Evolutionary conservation across 768 basidiomycete genomes (phyloP).

Genomic region (Lepiota brunneoincarnata): DNA sequence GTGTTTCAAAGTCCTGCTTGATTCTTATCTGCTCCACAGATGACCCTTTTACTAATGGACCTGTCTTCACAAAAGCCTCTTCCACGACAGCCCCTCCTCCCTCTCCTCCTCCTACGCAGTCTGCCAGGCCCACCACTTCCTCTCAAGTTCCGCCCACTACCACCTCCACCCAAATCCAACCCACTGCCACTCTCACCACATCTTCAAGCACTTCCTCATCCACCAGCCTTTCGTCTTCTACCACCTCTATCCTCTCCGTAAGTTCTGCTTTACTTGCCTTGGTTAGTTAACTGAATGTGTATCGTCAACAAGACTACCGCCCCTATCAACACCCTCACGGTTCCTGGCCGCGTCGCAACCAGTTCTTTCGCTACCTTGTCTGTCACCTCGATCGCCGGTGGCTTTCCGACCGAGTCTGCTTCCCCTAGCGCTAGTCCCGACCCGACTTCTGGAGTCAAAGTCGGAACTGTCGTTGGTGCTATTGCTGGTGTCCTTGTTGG

Average conservation of each 20-base stretch:
- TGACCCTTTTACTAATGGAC: not conserved
- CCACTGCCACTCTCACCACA: conserved; percentile 14
- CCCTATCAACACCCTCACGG: conserved; percentile 14
- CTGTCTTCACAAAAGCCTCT: not conserved
- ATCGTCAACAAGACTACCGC: conserved; percentile 14
- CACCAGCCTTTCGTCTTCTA: conserved; percentile 11
- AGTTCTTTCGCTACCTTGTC: conserved; percentile 4
- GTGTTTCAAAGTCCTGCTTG: not conserved
- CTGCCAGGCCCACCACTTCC: not conserved
- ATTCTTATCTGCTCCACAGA: not conserved
- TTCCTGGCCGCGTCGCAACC: conserved; percentile 3
- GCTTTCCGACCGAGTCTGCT: conserved; percentile 11
- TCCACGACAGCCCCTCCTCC: not conserved
- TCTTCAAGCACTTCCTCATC: conserved; percentile 7
- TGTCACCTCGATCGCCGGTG: conserved; percentile 5
- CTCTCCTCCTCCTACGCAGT: not conserved
- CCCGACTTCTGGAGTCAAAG: conserved; percentile 23
- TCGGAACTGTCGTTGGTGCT: conserved; percentile 43
- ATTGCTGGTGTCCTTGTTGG: conserved; percentile 35
- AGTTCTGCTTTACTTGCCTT: conserved; percentile 1
- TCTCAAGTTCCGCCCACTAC: conserved; percentile 1
- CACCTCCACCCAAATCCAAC: conserved; percentile 4
- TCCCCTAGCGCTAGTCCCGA: conserved; percentile 9
- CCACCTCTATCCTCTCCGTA: conserved; percentile 16
- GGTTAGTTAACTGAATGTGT: not conserved